Percentiles rank a stretch among this genome's conserved stretches.
These are phyloP conservation scores for Cucurbita maxima DNA, from an alignment of 306 rosid genomes.

Conservation along the genomic window DNA sequence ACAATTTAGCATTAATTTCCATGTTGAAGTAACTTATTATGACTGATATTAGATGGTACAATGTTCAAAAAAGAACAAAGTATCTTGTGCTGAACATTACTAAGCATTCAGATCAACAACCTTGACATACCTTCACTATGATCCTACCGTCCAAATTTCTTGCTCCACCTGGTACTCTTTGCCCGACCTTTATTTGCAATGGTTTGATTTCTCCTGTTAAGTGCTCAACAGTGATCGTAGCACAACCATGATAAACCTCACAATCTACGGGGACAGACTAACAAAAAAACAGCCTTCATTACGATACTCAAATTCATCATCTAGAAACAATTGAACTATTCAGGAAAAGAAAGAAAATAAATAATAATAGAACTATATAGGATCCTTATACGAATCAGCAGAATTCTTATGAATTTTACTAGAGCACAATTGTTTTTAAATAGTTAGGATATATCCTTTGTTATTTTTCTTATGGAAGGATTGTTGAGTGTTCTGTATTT, in stretches of 20 bases:
- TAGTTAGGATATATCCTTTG: background rate
- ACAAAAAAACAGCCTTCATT: constrained; percentile 58
- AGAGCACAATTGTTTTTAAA: background rate
- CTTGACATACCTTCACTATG: constrained; percentile 61
- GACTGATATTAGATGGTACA: background rate
- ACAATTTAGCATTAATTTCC: background rate
- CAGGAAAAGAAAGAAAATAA: too few relatives aligned
- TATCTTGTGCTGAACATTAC: background rate
- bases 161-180: constrained; percentile 94
- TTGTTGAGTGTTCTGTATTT: background rate
- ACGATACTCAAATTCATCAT: constrained; percentile 24
- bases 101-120: background rate
- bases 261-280: constrained; percentile 99
- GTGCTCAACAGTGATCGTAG: constrained; percentile 89
- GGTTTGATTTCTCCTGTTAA: constrained; percentile 96
- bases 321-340: background rate
- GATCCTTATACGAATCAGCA: background rate
- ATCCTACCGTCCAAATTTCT: constrained; percentile 95
- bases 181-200: constrained; percentile 69
- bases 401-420: background rate
- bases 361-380: background rate
- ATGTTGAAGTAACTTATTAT: background rate
- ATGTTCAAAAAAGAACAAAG: background rate
- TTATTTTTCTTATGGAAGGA: background rate
- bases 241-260: constrained; percentile 85